These are phyloP conservation scores for Pleurotus cornucopiae DNA, from an alignment of 768 basidiomycete species.

Conservation along the genomic window DNA sequence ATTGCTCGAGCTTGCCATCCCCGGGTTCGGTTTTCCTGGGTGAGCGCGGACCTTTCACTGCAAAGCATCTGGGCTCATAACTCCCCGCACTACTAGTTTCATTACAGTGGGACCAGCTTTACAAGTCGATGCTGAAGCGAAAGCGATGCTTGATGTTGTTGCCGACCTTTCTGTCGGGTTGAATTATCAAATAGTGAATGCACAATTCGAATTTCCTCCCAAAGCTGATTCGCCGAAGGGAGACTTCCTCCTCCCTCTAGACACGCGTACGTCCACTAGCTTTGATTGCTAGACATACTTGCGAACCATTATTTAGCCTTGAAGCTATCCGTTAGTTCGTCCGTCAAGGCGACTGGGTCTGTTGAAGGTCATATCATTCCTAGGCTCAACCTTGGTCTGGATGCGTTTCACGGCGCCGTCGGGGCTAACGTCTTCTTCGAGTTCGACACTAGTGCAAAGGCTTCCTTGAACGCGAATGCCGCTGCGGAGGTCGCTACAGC, in stretches of 20 bases:
- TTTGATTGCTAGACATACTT: neutral
- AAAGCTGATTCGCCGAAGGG: conserved; percentile 17
- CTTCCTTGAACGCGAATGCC: conserved; percentile 23
- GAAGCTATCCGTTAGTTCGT: conserved; percentile 35
- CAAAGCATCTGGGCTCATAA: neutral
- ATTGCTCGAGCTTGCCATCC: conserved; percentile 38
- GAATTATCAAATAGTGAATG: conserved; percentile 36
- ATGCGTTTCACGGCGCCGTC: conserved; percentile 30
- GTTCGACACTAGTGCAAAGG: conserved; percentile 31
- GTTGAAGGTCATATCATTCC: conserved; percentile 48
- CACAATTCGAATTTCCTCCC: conserved; percentile 41
- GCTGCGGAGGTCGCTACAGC: conserved; percentile 10
- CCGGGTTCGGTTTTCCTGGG: conserved; percentile 48
- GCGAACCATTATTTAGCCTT: conserved; percentile 23
- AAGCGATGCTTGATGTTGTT: conserved; percentile 29
- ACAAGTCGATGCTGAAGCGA: conserved; percentile 33
- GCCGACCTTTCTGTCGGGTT: conserved; percentile 38
- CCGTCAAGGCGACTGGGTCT: conserved; percentile 34
- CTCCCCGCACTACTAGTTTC: conserved; percentile 23
- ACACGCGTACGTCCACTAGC: conserved; percentile 34
- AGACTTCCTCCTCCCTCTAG: conserved; percentile 26
- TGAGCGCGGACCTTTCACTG: conserved; percentile 15
- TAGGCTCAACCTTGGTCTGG: conserved; percentile 38
- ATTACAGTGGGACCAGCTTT: conserved; percentile 46
- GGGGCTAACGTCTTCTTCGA: conserved; percentile 37